These are phyloP conservation scores for Haematococcus lacustris DNA, from an alignment of 139 green algal genomes.

Conservation along the genomic window DNA sequence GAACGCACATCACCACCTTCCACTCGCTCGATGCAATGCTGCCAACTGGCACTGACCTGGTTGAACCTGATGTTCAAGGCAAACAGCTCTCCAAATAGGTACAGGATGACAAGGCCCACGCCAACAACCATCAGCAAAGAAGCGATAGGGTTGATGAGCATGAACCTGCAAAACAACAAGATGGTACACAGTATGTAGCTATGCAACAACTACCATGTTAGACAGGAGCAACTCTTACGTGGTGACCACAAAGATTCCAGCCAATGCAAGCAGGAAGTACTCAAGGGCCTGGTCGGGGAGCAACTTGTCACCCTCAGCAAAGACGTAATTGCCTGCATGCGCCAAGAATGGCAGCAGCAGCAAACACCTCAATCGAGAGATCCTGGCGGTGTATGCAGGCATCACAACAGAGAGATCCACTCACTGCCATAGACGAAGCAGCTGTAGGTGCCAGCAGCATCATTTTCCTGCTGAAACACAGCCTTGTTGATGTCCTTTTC, in stretches of 20 bases:
- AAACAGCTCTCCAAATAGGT: slow-evolving; percentile 22
- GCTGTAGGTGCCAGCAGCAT: not conserved
- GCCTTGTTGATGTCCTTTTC: not conserved
- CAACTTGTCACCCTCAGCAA: slow-evolving; percentile 7
- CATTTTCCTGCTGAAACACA: not conserved
- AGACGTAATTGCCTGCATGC: slow-evolving; percentile 1
- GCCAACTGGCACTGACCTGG: slow-evolving; percentile 11
- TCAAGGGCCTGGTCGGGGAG: slow-evolving; percentile 1
- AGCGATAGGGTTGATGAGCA: slow-evolving; percentile 13
- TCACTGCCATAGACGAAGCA: slow-evolving; percentile 2
- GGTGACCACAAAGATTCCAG: not conserved
- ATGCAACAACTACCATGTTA: not conserved
- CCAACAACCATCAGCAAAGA: slow-evolving; percentile 3
- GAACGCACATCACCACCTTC: too few relatives aligned
- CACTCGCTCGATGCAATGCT: too few relatives aligned
- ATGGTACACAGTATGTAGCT: not conserved
- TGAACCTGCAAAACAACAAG: slow-evolving; percentile 6
- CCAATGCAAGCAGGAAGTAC: slow-evolving; percentile 15
- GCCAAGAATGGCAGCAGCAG: not conserved
- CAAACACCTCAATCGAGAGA: not conserved
- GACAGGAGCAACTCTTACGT: not conserved
- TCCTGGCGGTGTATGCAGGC: not conserved
- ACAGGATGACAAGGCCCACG: slow-evolving; percentile 13
- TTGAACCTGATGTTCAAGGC: slow-evolving; percentile 16
- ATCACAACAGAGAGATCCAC: not conserved